phyloP scores from a whole-genome alignment of 2,329 filamentous ascomycete genomes.

The Chaetomiaceae sp. region DNA sequence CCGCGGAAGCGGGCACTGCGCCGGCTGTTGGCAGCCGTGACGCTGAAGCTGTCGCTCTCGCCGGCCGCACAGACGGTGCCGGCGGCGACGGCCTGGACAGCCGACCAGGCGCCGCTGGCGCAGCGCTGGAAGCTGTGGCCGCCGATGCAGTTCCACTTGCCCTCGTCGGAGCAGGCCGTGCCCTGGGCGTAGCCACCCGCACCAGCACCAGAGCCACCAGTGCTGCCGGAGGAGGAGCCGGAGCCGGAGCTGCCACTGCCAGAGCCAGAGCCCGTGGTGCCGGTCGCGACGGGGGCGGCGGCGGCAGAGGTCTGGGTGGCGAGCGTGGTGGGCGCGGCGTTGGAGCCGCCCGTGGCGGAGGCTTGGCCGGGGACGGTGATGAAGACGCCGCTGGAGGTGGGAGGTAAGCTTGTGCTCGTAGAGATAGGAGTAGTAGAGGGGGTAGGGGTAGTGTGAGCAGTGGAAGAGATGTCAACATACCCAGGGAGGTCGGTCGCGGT shows the following conservation, averaged over 20 bases:
- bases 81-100: constrained; percentile 34
- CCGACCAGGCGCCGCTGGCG: constrained; percentile 43
- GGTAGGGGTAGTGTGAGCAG: not conserved
- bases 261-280: constrained; percentile 15
- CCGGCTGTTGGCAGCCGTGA: not conserved
- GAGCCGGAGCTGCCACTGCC: constrained; percentile 15
- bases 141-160: constrained; percentile 44
- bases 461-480: constrained; percentile 13
- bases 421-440: not conserved
- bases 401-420: constrained; percentile 3
- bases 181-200: constrained; percentile 31
- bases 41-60: constrained; percentile 13
- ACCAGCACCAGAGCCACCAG: too few species aligned
- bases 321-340: constrained; percentile 16
- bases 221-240: constrained; percentile 1
- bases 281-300: constrained; percentile 5
- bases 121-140: constrained; percentile 48
- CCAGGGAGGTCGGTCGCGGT: constrained; percentile 12
- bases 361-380: constrained; percentile 15
- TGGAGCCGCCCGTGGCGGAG: constrained; percentile 18
- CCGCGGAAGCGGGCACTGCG: not conserved
- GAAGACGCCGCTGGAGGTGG: constrained; percentile 21
- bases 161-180: constrained; percentile 41
- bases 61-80: constrained; percentile 43
- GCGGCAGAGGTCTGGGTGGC: constrained; percentile 15